Percentiles rank a stretch among this genome's conserved stretches.
Evolutionary conservation across 768 basidiomycete genomes (phyloP).

Genomic region (Trametes sanguinea): DNA sequence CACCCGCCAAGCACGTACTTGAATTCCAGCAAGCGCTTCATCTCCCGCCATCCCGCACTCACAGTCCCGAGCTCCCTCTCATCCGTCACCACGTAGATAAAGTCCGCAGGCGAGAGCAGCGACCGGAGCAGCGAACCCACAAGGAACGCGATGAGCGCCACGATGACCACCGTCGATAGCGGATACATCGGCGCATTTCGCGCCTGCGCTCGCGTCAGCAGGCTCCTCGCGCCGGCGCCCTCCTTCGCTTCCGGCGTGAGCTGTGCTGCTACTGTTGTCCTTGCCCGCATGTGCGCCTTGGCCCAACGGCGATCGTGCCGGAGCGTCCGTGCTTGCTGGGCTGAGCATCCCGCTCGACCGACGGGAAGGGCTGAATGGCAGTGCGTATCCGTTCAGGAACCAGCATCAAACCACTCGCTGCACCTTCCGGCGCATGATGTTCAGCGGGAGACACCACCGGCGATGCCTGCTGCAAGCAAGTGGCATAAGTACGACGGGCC

Average conservation of each 20-base stretch:
- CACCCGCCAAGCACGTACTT: constrained; percentile 82
- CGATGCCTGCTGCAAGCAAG: constrained; percentile 28
- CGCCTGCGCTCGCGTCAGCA: constrained; percentile 11
- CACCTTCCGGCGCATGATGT: constrained; percentile 27
- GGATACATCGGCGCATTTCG: constrained; percentile 36
- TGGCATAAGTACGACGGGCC: background rate
- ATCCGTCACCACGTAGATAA: constrained; percentile 76
- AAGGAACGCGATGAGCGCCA: constrained; percentile 86
- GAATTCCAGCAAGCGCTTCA: constrained; percentile 77
- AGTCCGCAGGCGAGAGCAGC: constrained; percentile 87
- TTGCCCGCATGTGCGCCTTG: background rate
- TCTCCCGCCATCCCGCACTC: constrained; percentile 77
- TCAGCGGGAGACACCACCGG: constrained; percentile 25
- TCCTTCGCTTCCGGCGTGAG: background rate
- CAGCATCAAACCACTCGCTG: constrained; percentile 50
- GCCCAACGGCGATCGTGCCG: constrained; percentile 12
- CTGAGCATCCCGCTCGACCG: constrained; percentile 30
- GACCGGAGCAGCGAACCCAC: constrained; percentile 90
- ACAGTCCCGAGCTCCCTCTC: constrained; percentile 53
- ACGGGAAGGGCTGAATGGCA: constrained; percentile 46
- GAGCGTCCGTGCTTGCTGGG: constrained; percentile 7
- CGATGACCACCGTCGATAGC: constrained; percentile 63
- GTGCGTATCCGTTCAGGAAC: constrained; percentile 59
- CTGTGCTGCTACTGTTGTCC: constrained; percentile 15
- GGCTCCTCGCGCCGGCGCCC: constrained; percentile 4